Conservation (phyloP, 192 early-diverging fungal species). For the Phlyctochytrium planicorne region DNA sequence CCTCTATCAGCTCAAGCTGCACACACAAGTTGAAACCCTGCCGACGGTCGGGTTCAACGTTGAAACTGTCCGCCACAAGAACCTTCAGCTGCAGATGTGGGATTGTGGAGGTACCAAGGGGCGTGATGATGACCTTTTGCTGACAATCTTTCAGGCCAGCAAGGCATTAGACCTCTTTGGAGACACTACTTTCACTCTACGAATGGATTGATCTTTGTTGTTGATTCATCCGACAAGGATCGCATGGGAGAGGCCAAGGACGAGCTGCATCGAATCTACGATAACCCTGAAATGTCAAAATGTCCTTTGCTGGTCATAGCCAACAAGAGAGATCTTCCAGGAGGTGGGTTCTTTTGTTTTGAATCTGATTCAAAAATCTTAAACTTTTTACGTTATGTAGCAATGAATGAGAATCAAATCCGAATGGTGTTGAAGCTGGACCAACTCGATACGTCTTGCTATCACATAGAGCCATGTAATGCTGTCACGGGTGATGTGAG, state of each 20-base stretch:
- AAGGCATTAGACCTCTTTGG: constrained; percentile 98
- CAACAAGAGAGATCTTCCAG: constrained; percentile 99
- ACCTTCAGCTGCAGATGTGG: constrained; percentile 97
- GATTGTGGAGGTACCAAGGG: constrained; percentile 99
- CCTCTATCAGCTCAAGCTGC: constrained; percentile 98
- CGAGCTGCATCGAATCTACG: constrained; percentile 92
- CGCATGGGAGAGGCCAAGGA: constrained; percentile 91
- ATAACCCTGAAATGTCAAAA: constrained; percentile 92
- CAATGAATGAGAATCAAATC: too few species aligned
- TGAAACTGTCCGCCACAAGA: constrained; percentile 98
- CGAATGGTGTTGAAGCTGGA: too few species aligned
- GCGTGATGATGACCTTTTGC: too few species aligned
- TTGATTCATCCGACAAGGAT: constrained; percentile 96
- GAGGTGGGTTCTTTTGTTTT: too few species aligned
- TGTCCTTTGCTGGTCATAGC: constrained; percentile 91
- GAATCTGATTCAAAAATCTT: too few species aligned
- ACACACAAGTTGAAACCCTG: constrained; percentile 98
- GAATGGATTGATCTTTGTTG: constrained; percentile 94
- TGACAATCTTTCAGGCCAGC: too few species aligned
- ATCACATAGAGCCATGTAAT: too few species aligned
- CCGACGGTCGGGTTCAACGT: too few species aligned
- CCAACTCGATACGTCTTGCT: too few species aligned
- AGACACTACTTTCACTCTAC: constrained; percentile 98
- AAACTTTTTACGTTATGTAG: too few species aligned
- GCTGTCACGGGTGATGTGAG: too few species aligned